These are phyloP conservation scores for Picochlorum costavermella DNA, from an alignment of 139 green algal species.

Conservation along the genomic window DNA sequence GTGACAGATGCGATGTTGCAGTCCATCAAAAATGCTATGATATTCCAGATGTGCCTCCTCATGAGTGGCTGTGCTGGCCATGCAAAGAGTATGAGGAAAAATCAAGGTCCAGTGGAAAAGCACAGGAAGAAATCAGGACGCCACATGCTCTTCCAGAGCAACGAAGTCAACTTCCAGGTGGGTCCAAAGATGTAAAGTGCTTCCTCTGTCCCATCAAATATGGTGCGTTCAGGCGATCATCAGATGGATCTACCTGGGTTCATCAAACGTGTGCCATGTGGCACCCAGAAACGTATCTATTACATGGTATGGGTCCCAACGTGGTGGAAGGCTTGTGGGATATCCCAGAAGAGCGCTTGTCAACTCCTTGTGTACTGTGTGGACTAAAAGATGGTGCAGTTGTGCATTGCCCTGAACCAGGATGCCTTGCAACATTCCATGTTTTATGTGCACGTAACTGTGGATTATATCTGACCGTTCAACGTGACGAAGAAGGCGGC, in stretches of 20 bases:
- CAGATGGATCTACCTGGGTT: slow-evolving; percentile 47
- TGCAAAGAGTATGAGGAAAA: slow-evolving; percentile 65
- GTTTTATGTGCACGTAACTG: slow-evolving; percentile 67
- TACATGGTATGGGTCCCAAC: slow-evolving; percentile 7
- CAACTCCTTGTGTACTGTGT: slow-evolving; percentile 33
- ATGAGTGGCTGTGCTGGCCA: slow-evolving; percentile 86
- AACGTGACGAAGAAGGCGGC: not conserved
- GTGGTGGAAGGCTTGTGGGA: slow-evolving; percentile 24
- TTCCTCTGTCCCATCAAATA: slow-evolving; percentile 70
- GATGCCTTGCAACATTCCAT: slow-evolving; percentile 59
- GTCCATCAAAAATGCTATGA: slow-evolving; percentile 87
- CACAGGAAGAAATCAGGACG: slow-evolving; percentile 12
- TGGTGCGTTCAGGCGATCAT: slow-evolving; percentile 70
- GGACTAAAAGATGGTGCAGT: slow-evolving; percentile 32
- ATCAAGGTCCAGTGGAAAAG: slow-evolving; percentile 30
- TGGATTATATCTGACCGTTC: slow-evolving; percentile 51
- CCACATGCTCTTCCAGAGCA: slow-evolving; percentile 11
- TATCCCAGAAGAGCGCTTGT: slow-evolving; percentile 36
- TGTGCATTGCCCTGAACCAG: slow-evolving; percentile 42
- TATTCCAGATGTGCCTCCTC: slow-evolving; percentile 49
- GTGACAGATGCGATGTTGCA: slow-evolving; percentile 82
- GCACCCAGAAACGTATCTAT: slow-evolving; percentile 36
- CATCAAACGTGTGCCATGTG: slow-evolving; percentile 66
- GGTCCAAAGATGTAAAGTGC: slow-evolving; percentile 47
- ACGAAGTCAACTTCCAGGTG: slow-evolving; percentile 36